Base-by-base conservation (phyloP, 768 basidiomycete genomes). In the Mycena albidolilacea region DNA sequence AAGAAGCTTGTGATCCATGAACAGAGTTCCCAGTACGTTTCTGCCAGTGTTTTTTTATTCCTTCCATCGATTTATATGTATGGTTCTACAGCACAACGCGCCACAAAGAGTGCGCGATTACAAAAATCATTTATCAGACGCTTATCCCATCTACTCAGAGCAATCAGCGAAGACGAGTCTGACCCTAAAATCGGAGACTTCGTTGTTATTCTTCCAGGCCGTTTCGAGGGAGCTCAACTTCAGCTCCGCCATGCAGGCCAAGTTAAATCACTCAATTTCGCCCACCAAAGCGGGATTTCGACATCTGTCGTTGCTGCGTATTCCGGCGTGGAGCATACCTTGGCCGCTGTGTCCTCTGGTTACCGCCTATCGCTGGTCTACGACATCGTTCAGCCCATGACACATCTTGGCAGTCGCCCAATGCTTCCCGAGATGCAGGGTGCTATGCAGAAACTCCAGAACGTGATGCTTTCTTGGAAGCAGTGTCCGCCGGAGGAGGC, bases 401-500 rank as follows among this genome's bases (percentile, higher is more conserved):
- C 60, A 6, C 62, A 70, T 15, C 50, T 46, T 0, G 71, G 15
- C 8, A 39, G 9, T n/a, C 70, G 58, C 11, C 75, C 76, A 0
- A 59, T 37, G 2, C 72, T 77, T 5, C 72, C 77, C 3, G 75
- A 77, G 52, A 67, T 74, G 58, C 67, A 65, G 48, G 72, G 77
- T 3, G 64, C 77, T 6, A 64, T 55, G 3, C 67, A 67, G 7
- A 73, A 67, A 43, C 61, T 77, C 0, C 67, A 59, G 23, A 44
- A 76, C 55, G 64, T 76, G 44, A 39, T 77, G 66, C 69, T 64
- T 2, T 76, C 72, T 9, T 77, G 77, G 77, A 75, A 70, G 14
- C 72, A 77, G 60, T 41, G 57, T 35, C 5, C 59, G 4, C 30
- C 64, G 3, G 72, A 55, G 3, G 67, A 64, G 61, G 68, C 70